These are phyloP conservation scores for Centrapalus pauciflorus DNA, from an alignment of 129 eudicot species.

Conservation along the genomic window DNA sequence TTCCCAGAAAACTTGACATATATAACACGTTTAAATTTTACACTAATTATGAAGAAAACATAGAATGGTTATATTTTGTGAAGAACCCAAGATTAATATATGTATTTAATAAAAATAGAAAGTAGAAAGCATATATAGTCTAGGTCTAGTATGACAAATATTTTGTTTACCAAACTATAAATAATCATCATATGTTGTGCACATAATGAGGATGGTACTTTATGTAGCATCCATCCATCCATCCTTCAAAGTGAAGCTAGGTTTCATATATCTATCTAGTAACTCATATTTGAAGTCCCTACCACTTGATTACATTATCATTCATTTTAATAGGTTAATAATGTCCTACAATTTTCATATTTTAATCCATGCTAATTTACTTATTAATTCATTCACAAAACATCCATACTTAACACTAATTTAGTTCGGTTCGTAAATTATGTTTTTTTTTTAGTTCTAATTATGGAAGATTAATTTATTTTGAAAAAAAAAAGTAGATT, in stretches of 20 bases:
- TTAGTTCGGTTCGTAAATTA: not conserved
- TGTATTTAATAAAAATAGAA: not conserved
- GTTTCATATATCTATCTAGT: conserved; percentile 19
- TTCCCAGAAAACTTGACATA: too few relatives aligned
- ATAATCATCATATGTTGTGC: conserved; percentile 24
- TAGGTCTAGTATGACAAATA: conserved; percentile 24
- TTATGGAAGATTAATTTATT: not conserved
- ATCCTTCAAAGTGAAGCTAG: conserved; percentile 39
- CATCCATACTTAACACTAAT: not conserved
- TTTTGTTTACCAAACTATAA: conserved; percentile 26
- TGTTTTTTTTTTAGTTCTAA: not conserved
- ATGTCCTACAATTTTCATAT: not conserved
- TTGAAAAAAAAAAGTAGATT: not conserved
- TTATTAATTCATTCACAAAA: not conserved
- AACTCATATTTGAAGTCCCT: conserved; percentile 21
- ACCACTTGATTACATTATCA: conserved; percentile 32
- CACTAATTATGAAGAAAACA: too few relatives aligned
- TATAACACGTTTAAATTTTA: too few relatives aligned
- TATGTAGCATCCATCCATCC: conserved; percentile 24
- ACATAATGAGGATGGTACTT: conserved; percentile 33
- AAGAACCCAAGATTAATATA: not conserved
- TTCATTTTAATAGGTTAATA: conserved; percentile 15
- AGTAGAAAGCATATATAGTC: too few relatives aligned
- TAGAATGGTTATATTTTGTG: too few relatives aligned
- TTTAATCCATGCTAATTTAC: not conserved